These are phyloP conservation scores for Marchantia polymorpha DNA, from an alignment of 225 moss, liverwort and hornwort species.

Conservation along the genomic window DNA sequence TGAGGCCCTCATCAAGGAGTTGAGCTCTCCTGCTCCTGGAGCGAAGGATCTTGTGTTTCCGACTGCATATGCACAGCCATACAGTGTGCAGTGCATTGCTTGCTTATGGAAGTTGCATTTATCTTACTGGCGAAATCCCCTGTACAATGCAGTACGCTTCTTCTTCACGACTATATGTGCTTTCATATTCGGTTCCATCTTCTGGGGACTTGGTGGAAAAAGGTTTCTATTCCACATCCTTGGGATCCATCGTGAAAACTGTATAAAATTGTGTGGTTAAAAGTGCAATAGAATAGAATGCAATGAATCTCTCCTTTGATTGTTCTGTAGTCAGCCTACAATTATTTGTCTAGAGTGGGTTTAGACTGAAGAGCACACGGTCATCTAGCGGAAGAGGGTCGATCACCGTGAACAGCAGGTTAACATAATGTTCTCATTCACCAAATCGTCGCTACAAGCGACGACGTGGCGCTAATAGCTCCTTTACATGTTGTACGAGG, in stretches of 20 bases:
- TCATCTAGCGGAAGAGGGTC: no score
- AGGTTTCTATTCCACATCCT: slow-evolving; percentile 41
- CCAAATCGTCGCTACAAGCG: no score
- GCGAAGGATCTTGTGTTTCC: slow-evolving; percentile 70
- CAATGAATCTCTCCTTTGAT: not conserved
- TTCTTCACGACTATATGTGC: slow-evolving; percentile 78
- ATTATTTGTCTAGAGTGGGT: no score
- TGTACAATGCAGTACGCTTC: slow-evolving; percentile 84
- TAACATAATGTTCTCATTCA: no score
- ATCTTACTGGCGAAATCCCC: slow-evolving; percentile 96
- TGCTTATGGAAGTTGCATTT: slow-evolving; percentile 74
- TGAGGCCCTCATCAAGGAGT: slow-evolving; percentile 58
- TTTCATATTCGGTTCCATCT: slow-evolving; percentile 79
- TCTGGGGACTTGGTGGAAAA: slow-evolving; percentile 82
- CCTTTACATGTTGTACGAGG: no score
- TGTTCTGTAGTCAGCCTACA: not conserved
- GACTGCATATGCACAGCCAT: slow-evolving; percentile 60
- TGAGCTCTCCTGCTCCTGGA: slow-evolving; percentile 59
- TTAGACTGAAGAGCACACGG: no score
- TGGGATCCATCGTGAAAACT: not conserved
- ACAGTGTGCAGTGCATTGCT: slow-evolving; percentile 62
- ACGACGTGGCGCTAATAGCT: no score
- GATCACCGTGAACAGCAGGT: no score
- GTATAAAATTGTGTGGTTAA: not conserved
- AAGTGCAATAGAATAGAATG: no score